A percentile compares a stretch with the other conserved stretches of the same genome.
These are phyloP conservation scores for Ascochyta koolunga DNA, from an alignment of 2,329 filamentous ascomycete species.

Conservation along the genomic window DNA sequence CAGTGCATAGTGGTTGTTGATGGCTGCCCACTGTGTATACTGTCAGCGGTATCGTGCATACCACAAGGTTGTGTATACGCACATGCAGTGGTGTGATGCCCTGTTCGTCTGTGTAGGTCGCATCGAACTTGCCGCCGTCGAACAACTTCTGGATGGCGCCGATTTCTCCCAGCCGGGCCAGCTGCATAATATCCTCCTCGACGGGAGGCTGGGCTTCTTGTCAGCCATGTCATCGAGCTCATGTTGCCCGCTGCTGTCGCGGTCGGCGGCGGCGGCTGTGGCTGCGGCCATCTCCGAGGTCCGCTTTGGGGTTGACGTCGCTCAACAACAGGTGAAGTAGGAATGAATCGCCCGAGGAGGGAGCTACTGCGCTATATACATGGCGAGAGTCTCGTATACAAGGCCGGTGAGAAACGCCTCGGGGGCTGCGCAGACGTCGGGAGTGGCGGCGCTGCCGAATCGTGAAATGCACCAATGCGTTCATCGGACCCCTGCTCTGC, in stretches of 20 bases:
- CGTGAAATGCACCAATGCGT: constrained; percentile 27
- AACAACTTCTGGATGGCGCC: constrained; percentile 87
- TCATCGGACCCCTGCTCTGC: constrained; percentile 16
- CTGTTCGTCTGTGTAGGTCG: constrained; percentile 84
- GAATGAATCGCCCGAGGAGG: neutral
- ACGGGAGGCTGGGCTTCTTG: constrained; percentile 50
- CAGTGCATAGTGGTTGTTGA: constrained; percentile 98
- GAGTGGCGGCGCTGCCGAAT: constrained; percentile 24
- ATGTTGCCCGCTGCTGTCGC: constrained; percentile 37
- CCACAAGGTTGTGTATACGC: constrained; percentile 32
- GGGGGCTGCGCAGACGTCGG: constrained; percentile 21
- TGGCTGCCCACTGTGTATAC: constrained; percentile 83
- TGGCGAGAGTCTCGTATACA: constrained; percentile 10
- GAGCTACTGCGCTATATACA: constrained; percentile 16
- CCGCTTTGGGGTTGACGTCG: constrained; percentile 12
- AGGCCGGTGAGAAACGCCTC: constrained; percentile 8
- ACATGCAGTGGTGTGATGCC: constrained; percentile 96
- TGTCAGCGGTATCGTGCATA: constrained; percentile 12
- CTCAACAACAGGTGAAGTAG: constrained; percentile 5
- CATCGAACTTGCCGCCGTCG: constrained; percentile 79
- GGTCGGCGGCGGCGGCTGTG: constrained; percentile 6
- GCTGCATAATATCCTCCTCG: constrained; percentile 91
- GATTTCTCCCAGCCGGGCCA: constrained; percentile 87
- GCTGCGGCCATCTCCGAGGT: constrained; percentile 38
- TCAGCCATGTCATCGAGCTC: constrained; percentile 48